Evolutionary conservation across 805 yeast genomes (phyloP), one percentile per base, ranked within the genome.

Genomic region (Wickerhamiella australiensis): DNA sequence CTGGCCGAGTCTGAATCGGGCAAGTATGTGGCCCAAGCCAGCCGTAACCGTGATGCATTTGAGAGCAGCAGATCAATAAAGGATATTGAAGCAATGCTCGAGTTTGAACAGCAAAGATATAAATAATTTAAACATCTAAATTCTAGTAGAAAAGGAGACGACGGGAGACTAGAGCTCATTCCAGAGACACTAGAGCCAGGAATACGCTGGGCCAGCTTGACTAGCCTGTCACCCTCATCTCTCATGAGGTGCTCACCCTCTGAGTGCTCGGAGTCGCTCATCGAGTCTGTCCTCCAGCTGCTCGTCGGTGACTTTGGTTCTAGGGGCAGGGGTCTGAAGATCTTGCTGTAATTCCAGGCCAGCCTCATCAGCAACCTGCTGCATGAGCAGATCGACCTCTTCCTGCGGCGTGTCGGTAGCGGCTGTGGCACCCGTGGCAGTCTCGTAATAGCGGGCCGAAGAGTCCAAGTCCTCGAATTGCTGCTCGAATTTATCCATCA

Each of bases 391-490:
- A 61, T 92, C 96, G 31, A 90, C 98, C 55, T 88, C 92, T 51
- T 90, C 97, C 63, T 86, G 95, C 5, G 96, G 97, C 3, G 95
- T 88, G 33, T 83, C 75, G 48, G 84, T 74, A 0, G 96, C 96
- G 59, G 85, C 86, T 49, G 92, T 85, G 51, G 80, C 84, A 52
- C 81, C 80, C 9, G 96, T 87, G 50, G 94, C 90, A 43, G 79
- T 76, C 65, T 90, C 97, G 64, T 92, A 90, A 63, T 90, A 92
- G 56, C 87, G 83, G 0, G 96, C 82, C 27, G 94, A 78, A 6
- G 95, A 92, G 63, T 92, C 98, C 57, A 92, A 69, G 60, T 92
- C 97, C 66, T 92, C 97, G 60, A 92, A 92, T 64, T 92, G 99
- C 51, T 74, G 78, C 65, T 92, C 99, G 64, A 92, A 92, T 65